Evolutionary conservation across 2,329 filamentous ascomycete genomes (phyloP), one percentile per base, ranked within the genome.

Genomic region (Colletotrichum scovillei): DNA sequence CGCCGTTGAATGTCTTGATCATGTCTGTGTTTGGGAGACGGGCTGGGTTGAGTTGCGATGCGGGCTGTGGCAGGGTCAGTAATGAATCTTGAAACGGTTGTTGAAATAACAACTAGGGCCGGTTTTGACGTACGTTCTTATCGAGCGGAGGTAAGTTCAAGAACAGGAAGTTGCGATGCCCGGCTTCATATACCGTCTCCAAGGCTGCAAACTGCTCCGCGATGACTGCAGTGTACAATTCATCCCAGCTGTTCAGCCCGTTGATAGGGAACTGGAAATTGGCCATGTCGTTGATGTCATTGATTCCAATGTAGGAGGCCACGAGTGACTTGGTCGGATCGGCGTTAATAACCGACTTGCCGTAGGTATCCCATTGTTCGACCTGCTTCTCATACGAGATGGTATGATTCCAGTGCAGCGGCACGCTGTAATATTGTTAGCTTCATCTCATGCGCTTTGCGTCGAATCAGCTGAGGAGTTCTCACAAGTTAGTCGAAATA

Each of bases 291-390:
- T 82, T 84, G 73, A 90, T 88, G 69, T 90, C 88, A 76, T 90
- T 90, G 72, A 90, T 83, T 1, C 87, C 89, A 58, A 90, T 90
- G 85, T 86, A 90, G 49, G 89, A 78, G 2, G 85, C 85, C 0
- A 89, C 83, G 1, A 90, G 80, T 1, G 85, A 82, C 22, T 83
- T 78, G 4, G 79, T 75, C 19, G 82, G 79, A 11, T 84, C 76
- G 8, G 70, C 70, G 0, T 56, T 19, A 11, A 73, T 69, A 55
- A 69, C 60, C 2, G 32, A 49, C 19, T 49, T 70, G 4, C 66
- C 70, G 73, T 88, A 88, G 1, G 76, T 76, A 3, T 82, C 76
- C 77, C 86, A 90, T 73, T 89, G 86, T 8, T 80, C 77, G 5
- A 88, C 84, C 75, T 90, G 88, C 63, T 87, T 85, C 58, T 85